A percentile compares a stretch with the other conserved stretches of the same genome.
Evolutionary conservation across 352 stramenopile genomes (phyloP).

Genomic region (Nothophytophthora sp.): DNA sequence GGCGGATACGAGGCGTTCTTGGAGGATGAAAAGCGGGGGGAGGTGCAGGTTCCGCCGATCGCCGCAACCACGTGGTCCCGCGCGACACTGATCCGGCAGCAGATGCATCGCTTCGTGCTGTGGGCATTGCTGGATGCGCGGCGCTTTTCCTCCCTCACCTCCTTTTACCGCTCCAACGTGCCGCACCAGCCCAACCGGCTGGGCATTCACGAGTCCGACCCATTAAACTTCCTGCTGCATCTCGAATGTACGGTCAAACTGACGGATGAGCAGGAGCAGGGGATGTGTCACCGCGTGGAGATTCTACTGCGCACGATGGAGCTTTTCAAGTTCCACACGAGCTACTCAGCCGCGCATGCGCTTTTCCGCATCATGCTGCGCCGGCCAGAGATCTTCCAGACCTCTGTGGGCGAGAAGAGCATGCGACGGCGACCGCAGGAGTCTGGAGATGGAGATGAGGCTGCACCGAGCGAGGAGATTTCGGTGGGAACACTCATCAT

Average conservation of each 20-base stretch:
- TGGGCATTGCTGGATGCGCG: slow-evolving; percentile 57
- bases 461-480: too few species aligned
- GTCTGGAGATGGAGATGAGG: too few species aligned
- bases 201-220: slow-evolving; percentile 54
- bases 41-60: slow-evolving; percentile 19
- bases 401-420: neutral
- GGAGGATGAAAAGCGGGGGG: slow-evolving; percentile 27
- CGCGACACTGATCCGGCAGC: slow-evolving; percentile 43
- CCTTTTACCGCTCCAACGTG: slow-evolving; percentile 52
- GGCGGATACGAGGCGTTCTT: slow-evolving; percentile 42
- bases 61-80: slow-evolving; percentile 39
- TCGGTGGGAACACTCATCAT: slow-evolving; percentile 38
- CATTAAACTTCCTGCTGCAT: slow-evolving; percentile 67
- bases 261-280: slow-evolving; percentile 30
- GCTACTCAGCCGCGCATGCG: slow-evolving; percentile 62
- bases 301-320: slow-evolving; percentile 49
- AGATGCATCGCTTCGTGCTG: slow-evolving; percentile 65
- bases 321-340: slow-evolving; percentile 34
- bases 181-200: slow-evolving; percentile 38
- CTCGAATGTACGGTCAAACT: slow-evolving; percentile 59
- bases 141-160: slow-evolving; percentile 26
- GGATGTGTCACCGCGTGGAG: slow-evolving; percentile 37
- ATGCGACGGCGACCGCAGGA: too few species aligned
- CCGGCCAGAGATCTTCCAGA: slow-evolving; percentile 44
- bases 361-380: slow-evolving; percentile 66